phyloP scores from a whole-genome alignment of 2,329 filamentous ascomycete species.

The Tolypocladium ovalisporum region DNA sequence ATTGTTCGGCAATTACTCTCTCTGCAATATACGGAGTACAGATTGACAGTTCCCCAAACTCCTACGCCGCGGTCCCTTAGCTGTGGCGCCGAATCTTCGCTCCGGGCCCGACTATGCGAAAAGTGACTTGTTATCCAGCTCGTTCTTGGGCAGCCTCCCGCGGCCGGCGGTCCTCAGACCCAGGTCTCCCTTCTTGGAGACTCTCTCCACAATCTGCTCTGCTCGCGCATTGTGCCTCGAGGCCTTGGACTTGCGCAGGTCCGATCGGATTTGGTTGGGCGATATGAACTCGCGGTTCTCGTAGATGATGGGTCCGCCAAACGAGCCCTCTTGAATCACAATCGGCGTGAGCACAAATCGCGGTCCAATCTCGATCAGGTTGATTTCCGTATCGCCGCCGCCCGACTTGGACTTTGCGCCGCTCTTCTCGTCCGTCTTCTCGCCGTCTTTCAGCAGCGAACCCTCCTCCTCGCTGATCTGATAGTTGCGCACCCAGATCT shows the following conservation, averaged over 20 bases:
- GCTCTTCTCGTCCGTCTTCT: conserved; percentile 26
- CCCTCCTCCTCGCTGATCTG: conserved; percentile 78
- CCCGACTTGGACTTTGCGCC: conserved; percentile 24
- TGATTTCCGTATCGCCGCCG: conserved; percentile 62
- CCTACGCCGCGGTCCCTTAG: neutral
- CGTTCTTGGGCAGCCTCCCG: conserved; percentile 50
- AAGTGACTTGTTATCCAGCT: conserved; percentile 64
- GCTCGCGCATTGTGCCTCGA: conserved; percentile 65
- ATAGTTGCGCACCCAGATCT: conserved; percentile 94
- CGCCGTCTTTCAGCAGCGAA: conserved; percentile 34
- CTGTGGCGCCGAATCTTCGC: neutral
- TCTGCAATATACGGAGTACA: neutral
- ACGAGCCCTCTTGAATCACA: conserved; percentile 87
- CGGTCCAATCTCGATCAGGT: conserved; percentile 85
- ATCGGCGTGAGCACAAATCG: conserved; percentile 90
- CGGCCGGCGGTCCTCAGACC: conserved; percentile 61
- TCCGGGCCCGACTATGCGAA: conserved; percentile 49
- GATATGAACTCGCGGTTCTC: conserved; percentile 97
- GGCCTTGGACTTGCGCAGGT: conserved; percentile 67
- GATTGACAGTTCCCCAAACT: neutral
- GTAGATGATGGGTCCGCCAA: conserved; percentile 93
- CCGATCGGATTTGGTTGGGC: conserved; percentile 85
- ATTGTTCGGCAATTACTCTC: neutral
- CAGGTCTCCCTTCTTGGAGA: conserved; percentile 64
- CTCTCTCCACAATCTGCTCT: conserved; percentile 61